Evolutionary conservation across 169 alveolate species (phyloP).

Genomic region (Babesia gibsoni): DNA sequence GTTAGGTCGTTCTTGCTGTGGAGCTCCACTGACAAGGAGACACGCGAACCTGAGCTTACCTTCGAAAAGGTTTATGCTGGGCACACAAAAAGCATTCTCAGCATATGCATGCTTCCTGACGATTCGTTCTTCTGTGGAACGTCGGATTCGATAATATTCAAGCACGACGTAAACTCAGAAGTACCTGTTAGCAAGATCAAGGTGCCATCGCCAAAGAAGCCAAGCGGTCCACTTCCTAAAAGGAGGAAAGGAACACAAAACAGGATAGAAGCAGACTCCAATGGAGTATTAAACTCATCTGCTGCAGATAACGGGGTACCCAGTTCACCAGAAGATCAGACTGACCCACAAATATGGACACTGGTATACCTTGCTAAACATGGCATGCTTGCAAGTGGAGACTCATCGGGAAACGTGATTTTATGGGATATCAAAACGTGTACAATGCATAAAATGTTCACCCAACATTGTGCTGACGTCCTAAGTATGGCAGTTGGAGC

Average conservation of each 20-base stretch:
- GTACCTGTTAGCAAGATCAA: slow-evolving; percentile 11
- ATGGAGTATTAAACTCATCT: background rate
- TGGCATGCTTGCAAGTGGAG: slow-evolving; percentile 49
- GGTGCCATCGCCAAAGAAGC: slow-evolving; percentile 30
- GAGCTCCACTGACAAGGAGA: slow-evolving; percentile 8
- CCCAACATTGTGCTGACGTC: slow-evolving; percentile 56
- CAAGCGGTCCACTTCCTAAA: background rate
- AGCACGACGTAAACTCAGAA: background rate
- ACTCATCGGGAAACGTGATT: slow-evolving; percentile 55
- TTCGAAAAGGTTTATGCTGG: slow-evolving; percentile 51
- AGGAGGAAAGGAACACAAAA: slow-evolving; percentile 5
- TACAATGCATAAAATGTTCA: slow-evolving; percentile 48
- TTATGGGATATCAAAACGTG: slow-evolving; percentile 55
- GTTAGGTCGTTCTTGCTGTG: slow-evolving; percentile 49
- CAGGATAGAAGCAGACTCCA: background rate
- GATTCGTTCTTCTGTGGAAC: slow-evolving; percentile 65
- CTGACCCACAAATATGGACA: slow-evolving; percentile 48
- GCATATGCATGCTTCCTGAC: slow-evolving; percentile 45
- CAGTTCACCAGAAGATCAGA: background rate
- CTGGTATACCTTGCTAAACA: slow-evolving; percentile 35
- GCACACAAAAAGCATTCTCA: slow-evolving; percentile 52
- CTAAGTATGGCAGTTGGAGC: slow-evolving; percentile 40
- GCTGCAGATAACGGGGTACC: background rate
- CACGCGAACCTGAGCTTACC: slow-evolving; percentile 18
- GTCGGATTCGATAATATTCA: slow-evolving; percentile 36